These are phyloP conservation scores for Solanum etuberosum DNA, from an alignment of 257 asterid genomes.

Conservation along the genomic window DNA sequence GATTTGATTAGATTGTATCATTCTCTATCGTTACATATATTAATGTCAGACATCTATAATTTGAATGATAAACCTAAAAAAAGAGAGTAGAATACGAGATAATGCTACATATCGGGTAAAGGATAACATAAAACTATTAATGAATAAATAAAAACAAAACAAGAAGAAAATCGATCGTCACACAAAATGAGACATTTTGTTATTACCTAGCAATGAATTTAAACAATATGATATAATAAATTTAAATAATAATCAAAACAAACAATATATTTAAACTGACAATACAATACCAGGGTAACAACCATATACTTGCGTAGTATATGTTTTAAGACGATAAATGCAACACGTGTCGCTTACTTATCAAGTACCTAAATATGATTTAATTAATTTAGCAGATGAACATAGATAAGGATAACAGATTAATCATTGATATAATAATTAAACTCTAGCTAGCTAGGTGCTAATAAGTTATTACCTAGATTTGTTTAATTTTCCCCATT, in stretches of 20 bases:
- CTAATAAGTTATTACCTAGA: neutral
- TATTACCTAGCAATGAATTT: too few relatives aligned
- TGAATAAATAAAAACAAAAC: too few relatives aligned
- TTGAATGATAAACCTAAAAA: too few relatives aligned
- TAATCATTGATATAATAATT: neutral
- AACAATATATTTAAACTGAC: neutral
- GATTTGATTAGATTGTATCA: too few relatives aligned
- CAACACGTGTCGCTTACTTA: neutral
- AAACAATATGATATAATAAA: too few relatives aligned
- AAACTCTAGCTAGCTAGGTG: neutral
- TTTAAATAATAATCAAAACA: neutral
- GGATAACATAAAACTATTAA: too few relatives aligned
- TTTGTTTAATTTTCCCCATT: neutral
- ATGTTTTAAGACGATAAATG: neutral
- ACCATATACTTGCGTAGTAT: neutral
- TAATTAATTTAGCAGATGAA: neutral
- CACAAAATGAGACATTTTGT: too few relatives aligned
- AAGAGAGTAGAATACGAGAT: too few relatives aligned
- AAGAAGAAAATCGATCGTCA: too few relatives aligned
- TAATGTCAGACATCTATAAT: too few relatives aligned
- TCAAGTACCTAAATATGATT: neutral
- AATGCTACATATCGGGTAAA: too few relatives aligned
- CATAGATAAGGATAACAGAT: neutral
- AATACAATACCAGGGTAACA: neutral
- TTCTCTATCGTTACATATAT: too few relatives aligned